Evolutionary conservation across 768 basidiomycete genomes (phyloP).

Genomic region (Leccinum rimulosum): DNA sequence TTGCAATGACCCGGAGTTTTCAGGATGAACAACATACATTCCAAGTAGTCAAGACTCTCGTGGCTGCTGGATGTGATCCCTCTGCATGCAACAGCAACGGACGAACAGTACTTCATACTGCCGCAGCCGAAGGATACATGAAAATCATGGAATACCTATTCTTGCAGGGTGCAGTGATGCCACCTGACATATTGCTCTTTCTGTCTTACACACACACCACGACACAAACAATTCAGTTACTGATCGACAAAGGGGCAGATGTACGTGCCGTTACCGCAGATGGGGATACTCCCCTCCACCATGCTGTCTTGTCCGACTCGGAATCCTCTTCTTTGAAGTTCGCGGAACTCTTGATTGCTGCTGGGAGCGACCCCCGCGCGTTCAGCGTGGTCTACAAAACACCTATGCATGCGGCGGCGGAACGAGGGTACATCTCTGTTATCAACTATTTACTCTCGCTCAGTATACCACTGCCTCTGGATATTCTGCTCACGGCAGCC

Average conservation of each 20-base stretch:
- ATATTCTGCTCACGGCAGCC: background rate
- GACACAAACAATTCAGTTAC: background rate
- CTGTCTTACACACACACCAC: background rate
- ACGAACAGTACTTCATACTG: fast-evolving
- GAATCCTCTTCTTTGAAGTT: background rate
- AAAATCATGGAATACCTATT: background rate
- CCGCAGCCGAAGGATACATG: background rate
- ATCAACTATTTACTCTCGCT: background rate
- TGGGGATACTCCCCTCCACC: background rate
- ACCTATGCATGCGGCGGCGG: background rate
- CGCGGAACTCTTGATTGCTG: background rate
- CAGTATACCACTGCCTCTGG: background rate
- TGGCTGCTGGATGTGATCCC: background rate
- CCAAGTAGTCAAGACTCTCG: background rate
- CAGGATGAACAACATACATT: fast-evolving
- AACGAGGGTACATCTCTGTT: background rate
- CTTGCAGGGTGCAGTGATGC: background rate
- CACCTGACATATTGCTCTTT: background rate
- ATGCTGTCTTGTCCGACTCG: fast-evolving
- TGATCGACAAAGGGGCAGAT: background rate
- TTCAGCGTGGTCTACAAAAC: background rate
- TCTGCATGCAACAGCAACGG: background rate
- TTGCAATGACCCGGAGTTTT: background rate
- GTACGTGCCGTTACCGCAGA: fast-evolving
- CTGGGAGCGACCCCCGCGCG: background rate